Evolutionary conservation across 352 stramenopile species (phyloP), one percentile per base, ranked within the genome.

Genomic region (Elongisporangium senticosum): DNA sequence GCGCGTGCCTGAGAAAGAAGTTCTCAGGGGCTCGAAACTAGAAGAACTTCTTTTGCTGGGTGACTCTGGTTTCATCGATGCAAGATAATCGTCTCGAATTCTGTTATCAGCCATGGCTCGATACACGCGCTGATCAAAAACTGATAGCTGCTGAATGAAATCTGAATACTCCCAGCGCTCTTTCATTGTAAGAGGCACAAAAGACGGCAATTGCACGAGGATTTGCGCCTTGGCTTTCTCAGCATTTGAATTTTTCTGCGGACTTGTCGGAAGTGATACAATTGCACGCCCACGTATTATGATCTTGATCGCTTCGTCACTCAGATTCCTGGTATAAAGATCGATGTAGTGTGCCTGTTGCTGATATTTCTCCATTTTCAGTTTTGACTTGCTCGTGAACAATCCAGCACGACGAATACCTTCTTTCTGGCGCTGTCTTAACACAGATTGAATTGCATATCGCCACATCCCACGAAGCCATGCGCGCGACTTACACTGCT

Each of bases 391-490:
- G 43, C 17, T 62, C 56, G 33, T 43, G 33, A 43, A 43, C 4
- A 43, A 43, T 10, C 33, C 33, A 43, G 33, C 68, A 55, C 63
- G 63, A 74, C 64, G 63, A 68, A 17, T 22, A 58, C 23, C 26
- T 62, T 21, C 60, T 22, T 63, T 61, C 47, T 57, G 65, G 6
- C 61, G 64, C 15, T 75, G 58, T 2, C 77, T 58, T 5, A 88
- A 52, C 11, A 90, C 62, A 37, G 76, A 83, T 6, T 63, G 68
- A 13, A 73, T 72, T 22, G 83, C 80, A 37, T 85, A 93, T 23
- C 67, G 70, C 83, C 83, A 93, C 76, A 90, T 88, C 17, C 55
- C 70, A 7, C 77, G 71, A n/a, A 86, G 64, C 81, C 81, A 90
- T 21, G 40, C 40, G 6, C 64, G 66, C 26, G 70, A 71, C 28